Conservation (phyloP, 2,329 filamentous ascomycete species). For the Fusarium clavum region DNA sequence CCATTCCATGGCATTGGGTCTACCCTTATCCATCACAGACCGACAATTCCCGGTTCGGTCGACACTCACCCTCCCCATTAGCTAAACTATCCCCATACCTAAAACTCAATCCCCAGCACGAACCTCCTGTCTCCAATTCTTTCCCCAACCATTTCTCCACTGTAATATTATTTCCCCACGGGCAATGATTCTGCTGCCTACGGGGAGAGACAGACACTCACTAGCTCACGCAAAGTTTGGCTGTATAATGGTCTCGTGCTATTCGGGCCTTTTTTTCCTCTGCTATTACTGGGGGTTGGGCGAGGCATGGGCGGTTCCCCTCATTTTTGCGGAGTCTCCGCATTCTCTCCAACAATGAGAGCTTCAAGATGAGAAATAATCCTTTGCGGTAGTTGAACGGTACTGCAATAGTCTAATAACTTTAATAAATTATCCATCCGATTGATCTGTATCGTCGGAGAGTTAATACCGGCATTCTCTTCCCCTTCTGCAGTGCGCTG, state of each 20-base stretch:
- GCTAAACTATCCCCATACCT: neutral
- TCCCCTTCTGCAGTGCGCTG: too few species aligned
- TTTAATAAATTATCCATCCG: neutral
- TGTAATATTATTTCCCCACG: conserved; percentile 21
- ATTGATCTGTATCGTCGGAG: too few species aligned
- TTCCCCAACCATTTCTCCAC: conserved; percentile 14
- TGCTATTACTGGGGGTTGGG: conserved; percentile 2
- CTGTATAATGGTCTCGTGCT: too few species aligned
- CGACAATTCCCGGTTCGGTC: conserved; percentile 1
- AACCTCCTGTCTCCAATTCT: conserved; percentile 9
- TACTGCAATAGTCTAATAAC: neutral
- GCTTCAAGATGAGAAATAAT: neutral
- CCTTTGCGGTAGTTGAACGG: neutral
- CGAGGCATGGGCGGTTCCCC: neutral
- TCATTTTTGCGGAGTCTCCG: conserved; percentile 39
- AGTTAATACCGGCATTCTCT: too few species aligned
- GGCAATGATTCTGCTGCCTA: conserved; percentile 21
- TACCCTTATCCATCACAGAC: neutral
- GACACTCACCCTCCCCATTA: conserved; percentile 9
- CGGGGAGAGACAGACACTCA: neutral
- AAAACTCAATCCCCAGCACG: neutral
- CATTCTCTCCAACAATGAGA: conserved; percentile 33
- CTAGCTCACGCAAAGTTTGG: too few species aligned
- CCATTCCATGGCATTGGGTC: neutral
- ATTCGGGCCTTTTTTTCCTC: conserved; percentile 25